Evolutionary conservation across 805 yeast species (phyloP), one percentile per base, ranked within the genome.

Genomic region (Kuraishia cidri): DNA sequence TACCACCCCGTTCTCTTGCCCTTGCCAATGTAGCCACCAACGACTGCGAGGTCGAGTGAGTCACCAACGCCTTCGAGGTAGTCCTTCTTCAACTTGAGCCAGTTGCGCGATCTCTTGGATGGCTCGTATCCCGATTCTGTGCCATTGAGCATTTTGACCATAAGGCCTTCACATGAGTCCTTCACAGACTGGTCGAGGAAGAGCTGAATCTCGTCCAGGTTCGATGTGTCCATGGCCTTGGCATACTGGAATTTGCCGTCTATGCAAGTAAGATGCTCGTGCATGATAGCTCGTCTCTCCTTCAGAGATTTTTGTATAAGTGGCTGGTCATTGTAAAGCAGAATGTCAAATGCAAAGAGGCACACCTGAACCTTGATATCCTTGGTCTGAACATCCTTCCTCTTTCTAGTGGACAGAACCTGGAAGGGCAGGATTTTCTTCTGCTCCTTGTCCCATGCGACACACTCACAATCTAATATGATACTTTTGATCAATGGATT

Each of bases 51-150:
- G 53, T 92, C 98, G 18, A 92, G 62, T 0, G 97, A 87, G 55
- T 92, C 98, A 11, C 98, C 98, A 3, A 88, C 85, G 15, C 98
- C 98, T 12, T 83, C 84, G 31, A 92, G 65, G 47, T 92, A 92
- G 58, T 92, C 98, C 56, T 92, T 92, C 57, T 92, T 92, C 50
- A 92, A 63, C 50, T 92, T 92, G 40, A 92, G 66, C 98, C 98
- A 92, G 55, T 92, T 88, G 36, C 95, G 66, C 2, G 95, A 84
- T 51, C 98, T 70, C 54, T 90, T 90, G 16, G 95, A 83, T 14
- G 98, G 98, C 58, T 92, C 95, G 52, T 92, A 92, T 33, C 62
- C 72, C 3, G 94, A 79, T 31, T 87, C 95, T 9, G 54, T 54
- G 1, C 95, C 94, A 36, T 82, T 79, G 24, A 90, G 60, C 57